Conservation (phyloP, 345 rosid species). For the Noccaea bulbosa region DNA sequence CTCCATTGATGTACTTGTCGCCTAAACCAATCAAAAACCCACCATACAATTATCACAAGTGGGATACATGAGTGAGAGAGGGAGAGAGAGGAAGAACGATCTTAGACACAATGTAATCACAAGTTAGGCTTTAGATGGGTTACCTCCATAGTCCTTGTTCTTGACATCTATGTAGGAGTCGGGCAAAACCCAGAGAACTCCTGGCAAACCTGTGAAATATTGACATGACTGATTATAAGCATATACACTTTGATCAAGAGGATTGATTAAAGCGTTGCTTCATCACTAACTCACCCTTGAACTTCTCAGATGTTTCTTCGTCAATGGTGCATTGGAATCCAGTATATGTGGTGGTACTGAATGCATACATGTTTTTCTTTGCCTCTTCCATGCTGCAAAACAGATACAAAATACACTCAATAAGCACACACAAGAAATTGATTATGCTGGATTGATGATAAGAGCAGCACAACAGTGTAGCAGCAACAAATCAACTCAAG, state of each 20-base stretch:
- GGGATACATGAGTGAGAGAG: background rate
- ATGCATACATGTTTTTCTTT: conserved; percentile 93
- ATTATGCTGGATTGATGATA: conserved; percentile 38
- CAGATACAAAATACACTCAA: conserved; percentile 1
- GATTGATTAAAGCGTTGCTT: background rate
- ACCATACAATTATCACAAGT: conserved; percentile 9
- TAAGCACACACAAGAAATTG: background rate
- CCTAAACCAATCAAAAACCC: conserved; percentile 48
- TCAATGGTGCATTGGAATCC: conserved; percentile 91
- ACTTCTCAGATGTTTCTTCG: conserved; percentile 87
- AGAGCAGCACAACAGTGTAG: background rate
- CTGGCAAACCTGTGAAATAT: conserved; percentile 79
- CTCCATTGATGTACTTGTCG: conserved; percentile 92
- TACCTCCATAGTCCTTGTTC: conserved; percentile 99
- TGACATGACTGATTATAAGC: background rate
- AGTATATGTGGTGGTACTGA: conserved; percentile 91
- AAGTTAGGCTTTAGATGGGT: conserved; percentile 18
- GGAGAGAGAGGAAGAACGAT: background rate
- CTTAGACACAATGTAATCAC: background rate
- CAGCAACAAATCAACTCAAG: too few relatives aligned
- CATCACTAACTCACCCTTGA: conserved; percentile 70
- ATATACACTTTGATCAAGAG: background rate
- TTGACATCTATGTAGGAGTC: conserved; percentile 96
- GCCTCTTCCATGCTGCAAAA: conserved; percentile 90
- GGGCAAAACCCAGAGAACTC: conserved; percentile 96